A percentile compares a stretch with the other conserved stretches of the same genome.
Conservation (phyloP, 768 basidiomycete species). For the Cubamyces lactineus region DNA sequence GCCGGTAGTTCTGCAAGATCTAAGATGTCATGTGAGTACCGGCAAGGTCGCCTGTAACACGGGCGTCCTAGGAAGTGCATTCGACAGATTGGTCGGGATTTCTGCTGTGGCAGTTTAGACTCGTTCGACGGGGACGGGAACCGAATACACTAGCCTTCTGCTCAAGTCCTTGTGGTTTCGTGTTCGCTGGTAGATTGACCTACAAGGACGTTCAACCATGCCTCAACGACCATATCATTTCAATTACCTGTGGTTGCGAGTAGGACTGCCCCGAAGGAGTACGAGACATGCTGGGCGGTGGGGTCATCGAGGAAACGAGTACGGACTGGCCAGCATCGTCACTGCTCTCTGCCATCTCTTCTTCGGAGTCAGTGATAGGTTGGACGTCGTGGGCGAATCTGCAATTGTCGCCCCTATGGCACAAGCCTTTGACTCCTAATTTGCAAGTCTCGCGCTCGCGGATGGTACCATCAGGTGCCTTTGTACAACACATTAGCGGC, state of each 20-base stretch:
- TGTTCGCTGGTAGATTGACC: too few relatives aligned
- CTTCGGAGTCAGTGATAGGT: neutral
- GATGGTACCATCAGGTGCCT: constrained; percentile 5
- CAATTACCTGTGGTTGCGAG: too few relatives aligned
- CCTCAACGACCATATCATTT: too few relatives aligned
- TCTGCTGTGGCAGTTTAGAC: neutral
- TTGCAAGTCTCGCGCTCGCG: constrained; percentile 12
- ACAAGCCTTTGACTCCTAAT: neutral
- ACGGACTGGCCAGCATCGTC: neutral
- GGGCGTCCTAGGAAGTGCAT: neutral
- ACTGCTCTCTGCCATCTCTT: neutral
- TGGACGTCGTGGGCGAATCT: neutral
- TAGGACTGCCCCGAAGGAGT: too few relatives aligned
- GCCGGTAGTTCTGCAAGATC: constrained; percentile 5
- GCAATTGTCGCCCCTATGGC: neutral
- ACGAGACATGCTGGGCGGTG: too few relatives aligned
- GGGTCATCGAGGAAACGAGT: too few relatives aligned
- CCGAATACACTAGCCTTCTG: too few relatives aligned
- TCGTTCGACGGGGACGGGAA: neutral
- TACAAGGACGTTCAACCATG: too few relatives aligned
- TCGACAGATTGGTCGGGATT: neutral
- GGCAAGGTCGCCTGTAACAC: constrained; percentile 1
- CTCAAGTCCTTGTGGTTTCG: too few relatives aligned
- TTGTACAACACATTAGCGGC: neutral
- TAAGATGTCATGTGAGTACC: constrained; percentile 7